These are phyloP conservation scores for Seiridium cupressi DNA, from an alignment of 2,329 filamentous ascomycete genomes.

Conservation along the genomic window DNA sequence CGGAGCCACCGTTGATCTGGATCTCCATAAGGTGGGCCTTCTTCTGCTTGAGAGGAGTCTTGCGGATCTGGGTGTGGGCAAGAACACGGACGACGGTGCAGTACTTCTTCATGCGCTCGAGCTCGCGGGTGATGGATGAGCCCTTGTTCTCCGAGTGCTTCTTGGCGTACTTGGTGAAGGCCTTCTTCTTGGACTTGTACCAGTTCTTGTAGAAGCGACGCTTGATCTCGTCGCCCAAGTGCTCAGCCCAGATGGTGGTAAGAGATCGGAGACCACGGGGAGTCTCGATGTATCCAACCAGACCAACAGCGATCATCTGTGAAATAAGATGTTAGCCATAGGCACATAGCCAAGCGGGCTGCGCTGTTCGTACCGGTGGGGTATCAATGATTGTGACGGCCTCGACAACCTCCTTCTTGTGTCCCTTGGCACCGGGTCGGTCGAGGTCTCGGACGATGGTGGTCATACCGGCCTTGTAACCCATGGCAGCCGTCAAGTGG, in stretches of 20 bases:
- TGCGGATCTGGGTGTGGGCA: slow-evolving; percentile 98
- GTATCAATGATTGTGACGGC: slow-evolving; percentile 86
- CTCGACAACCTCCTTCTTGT: slow-evolving; percentile 98
- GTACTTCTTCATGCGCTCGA: slow-evolving; percentile 99
- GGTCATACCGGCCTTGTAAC: slow-evolving; percentile 99
- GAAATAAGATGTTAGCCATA: slow-evolving; percentile 64
- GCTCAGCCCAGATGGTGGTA: slow-evolving; percentile 99
- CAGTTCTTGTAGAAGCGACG: slow-evolving; percentile 99
- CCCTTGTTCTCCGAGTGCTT: slow-evolving; percentile 95
- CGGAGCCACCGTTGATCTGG: slow-evolving; percentile 96
- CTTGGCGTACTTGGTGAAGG: slow-evolving; percentile 99
- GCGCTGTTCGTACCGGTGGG: slow-evolving; percentile 89
- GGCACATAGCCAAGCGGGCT: slow-evolving; percentile 75
- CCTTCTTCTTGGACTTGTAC: slow-evolving; percentile 99
- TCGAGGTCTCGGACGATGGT: slow-evolving; percentile 99
- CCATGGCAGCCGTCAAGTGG: slow-evolving; percentile 96
- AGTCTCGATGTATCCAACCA: slow-evolving; percentile 99
- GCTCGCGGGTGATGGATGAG: slow-evolving; percentile 88
- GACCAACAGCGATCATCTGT: slow-evolving; percentile 99
- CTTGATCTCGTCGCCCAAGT: slow-evolving; percentile 97
- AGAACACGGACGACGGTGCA: slow-evolving; percentile 99
- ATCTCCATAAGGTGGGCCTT: slow-evolving; percentile 99
- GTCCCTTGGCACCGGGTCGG: slow-evolving; percentile 97
- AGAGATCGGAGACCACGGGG: slow-evolving; percentile 98
- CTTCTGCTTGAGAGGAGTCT: slow-evolving; percentile 99